Evolutionary conservation across 768 basidiomycete species (phyloP).

Genomic region (Boletus speciosus): DNA sequence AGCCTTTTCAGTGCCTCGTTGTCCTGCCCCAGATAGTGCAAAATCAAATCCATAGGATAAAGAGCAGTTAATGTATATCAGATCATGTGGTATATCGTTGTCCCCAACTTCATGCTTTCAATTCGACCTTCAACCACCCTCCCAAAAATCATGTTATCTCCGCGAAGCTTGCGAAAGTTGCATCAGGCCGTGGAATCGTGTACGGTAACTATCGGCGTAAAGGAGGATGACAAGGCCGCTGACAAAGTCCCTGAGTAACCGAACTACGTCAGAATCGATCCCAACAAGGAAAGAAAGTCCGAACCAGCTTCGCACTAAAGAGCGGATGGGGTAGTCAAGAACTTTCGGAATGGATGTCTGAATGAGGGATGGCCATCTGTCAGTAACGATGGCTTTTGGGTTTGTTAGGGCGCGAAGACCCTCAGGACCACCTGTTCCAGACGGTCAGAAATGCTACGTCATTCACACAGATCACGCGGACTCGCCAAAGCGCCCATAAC

Average conservation of each 20-base stretch:
- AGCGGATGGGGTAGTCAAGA: slow-evolving; percentile 83
- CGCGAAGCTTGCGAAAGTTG: slow-evolving; percentile 39
- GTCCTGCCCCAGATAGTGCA: background rate
- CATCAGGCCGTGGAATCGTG: slow-evolving; percentile 38
- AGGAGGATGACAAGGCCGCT: slow-evolving; percentile 46
- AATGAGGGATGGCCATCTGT: slow-evolving; percentile 79
- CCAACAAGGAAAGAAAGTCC: slow-evolving; percentile 22
- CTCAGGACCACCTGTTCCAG: slow-evolving; percentile 75
- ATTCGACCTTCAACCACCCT: background rate
- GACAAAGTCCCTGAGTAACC: slow-evolving; percentile 44
- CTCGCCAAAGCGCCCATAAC: slow-evolving; percentile 90
- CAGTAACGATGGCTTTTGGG: slow-evolving; percentile 81
- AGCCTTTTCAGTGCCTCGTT: background rate
- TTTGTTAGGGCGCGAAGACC: slow-evolving; percentile 87
- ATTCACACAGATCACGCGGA: slow-evolving; percentile 2
- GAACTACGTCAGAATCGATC: background rate
- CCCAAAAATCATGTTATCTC: slow-evolving; percentile 13
- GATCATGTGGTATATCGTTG: slow-evolving; percentile 18
- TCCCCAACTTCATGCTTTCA: background rate
- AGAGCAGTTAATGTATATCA: slow-evolving; percentile 12
- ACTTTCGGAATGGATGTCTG: slow-evolving; percentile 84
- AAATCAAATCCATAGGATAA: slow-evolving; percentile 7
- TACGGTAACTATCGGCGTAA: slow-evolving; percentile 48
- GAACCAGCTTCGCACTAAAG: slow-evolving; percentile 70
- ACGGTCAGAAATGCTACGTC: slow-evolving; percentile 6